Base-by-base conservation (phyloP, 2,329 filamentous ascomycete genomes). In the Fusarium nygamai region DNA sequence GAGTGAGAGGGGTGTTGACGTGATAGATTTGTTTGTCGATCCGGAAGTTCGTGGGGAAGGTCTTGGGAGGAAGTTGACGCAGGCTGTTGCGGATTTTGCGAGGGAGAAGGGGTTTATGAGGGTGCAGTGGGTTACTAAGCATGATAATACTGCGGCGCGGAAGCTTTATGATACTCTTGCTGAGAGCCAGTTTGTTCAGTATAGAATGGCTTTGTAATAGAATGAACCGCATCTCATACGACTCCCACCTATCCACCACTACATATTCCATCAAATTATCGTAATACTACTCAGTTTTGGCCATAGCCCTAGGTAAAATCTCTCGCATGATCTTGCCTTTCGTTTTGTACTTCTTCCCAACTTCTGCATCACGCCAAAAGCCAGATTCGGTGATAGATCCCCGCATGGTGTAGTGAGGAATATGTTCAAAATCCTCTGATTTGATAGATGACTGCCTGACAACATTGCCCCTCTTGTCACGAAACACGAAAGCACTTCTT, bases 91-190 rank as follows among this genome's bases (percentile, higher is more conserved):
- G 1, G 61, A 74, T 7, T 8, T 69, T n/a, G 72, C 43, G 3
- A 72, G 58, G 31, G 47, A 72, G 24, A 64, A 48, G 60, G 72
- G 60, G 1, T 74, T 54, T n/a, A 33, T 63, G n/a, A 59, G 72
- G 27, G 33, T 74, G 19, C 72, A 74, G 27, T 74, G 72, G 72
- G 53, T 74, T 14, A 74, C 72, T 1, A 74, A 72, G 48, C 64
- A 72, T 20, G 72, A 74, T 14, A 74, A 74, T 29, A 20, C 58
- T 10, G 38, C 29, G 11, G 72, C 72, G 1, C 36, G 72, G 2
- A 47, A 58, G 16, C 56, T 74, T 8, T 74, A 74, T 20, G 72
- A 74, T 22, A 74, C 72, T 2, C 12, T 74, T 36, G 72, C 56
- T 4, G 71, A 74, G 16, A 72, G 27, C 3, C 57, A 68, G 1